phyloP scores from a whole-genome alignment of 2,329 filamentous ascomycete species.

The Furcasterigmium furcatum region DNA sequence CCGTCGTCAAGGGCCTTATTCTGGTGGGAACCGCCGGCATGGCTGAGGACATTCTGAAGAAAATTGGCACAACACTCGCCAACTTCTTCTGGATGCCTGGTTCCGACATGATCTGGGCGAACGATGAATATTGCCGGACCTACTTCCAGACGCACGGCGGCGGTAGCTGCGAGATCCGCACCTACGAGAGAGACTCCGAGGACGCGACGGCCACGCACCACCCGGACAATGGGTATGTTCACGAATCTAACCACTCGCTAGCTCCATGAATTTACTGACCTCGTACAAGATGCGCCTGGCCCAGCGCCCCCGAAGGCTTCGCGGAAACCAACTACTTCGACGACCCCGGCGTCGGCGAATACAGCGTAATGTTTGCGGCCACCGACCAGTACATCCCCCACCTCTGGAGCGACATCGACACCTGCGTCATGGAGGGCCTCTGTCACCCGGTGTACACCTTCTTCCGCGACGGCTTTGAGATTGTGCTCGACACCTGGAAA shows the following conservation, averaged over 20 bases:
- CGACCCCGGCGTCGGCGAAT: not conserved
- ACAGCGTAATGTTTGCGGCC: not conserved
- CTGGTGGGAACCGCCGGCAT: not conserved
- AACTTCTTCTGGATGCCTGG: not conserved
- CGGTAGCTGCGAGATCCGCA: not conserved
- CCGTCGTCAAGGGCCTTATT: not conserved
- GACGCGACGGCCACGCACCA: not conserved
- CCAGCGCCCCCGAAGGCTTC: not conserved
- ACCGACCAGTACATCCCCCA: not conserved
- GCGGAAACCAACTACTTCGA: not conserved
- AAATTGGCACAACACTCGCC: not conserved
- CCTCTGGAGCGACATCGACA: too few species aligned
- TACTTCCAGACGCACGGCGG: not conserved
- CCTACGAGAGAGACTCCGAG: not conserved
- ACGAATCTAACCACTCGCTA: not conserved
- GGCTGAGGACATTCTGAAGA: not conserved
- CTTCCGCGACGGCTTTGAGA: not conserved
- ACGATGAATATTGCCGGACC: not conserved
- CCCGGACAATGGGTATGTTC: not conserved
- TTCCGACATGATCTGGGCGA: not conserved
- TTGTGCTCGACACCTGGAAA: not conserved
- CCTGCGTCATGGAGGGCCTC: not conserved
- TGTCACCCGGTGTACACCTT: not conserved
- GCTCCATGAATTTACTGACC: not conserved
- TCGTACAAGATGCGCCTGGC: not conserved